Evolutionary conservation across 495 filamentous ascomycete species (phyloP).

Genomic region (Geoglossum glabrum): DNA sequence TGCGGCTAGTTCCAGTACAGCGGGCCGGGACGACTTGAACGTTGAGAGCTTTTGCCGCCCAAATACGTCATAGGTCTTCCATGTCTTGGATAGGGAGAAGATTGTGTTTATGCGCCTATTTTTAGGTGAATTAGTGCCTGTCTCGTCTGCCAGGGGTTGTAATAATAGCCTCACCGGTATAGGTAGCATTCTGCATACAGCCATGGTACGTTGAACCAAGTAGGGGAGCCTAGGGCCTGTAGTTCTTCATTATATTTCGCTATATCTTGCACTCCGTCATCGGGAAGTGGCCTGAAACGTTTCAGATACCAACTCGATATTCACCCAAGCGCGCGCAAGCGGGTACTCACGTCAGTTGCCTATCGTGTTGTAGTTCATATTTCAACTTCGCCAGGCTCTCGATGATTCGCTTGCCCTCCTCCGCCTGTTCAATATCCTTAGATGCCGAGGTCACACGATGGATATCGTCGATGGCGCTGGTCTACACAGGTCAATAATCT

Average conservation of each 20-base stretch:
- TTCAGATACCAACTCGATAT: not conserved
- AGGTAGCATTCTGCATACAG: conserved; percentile 88
- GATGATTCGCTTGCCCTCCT: conserved; percentile 74
- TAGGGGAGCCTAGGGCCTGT: conserved; percentile 47
- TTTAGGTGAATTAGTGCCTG: conserved; percentile 2
- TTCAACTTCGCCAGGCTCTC: conserved; percentile 66
- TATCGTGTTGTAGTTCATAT: conserved; percentile 87
- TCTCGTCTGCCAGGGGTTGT: not conserved
- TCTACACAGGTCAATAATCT: conserved; percentile 30
- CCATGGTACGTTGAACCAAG: conserved; percentile 75
- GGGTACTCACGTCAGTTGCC: conserved; percentile 50
- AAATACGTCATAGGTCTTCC: conserved; percentile 89
- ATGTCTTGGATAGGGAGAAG: conserved; percentile 60
- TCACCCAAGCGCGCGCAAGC: not conserved
- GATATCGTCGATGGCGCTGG: conserved; percentile 82
- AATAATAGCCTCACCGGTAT: conserved; percentile 36
- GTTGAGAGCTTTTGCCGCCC: conserved; percentile 77
- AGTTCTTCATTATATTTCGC: conserved; percentile 72
- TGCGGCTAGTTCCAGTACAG: conserved; percentile 70
- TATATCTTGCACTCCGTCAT: conserved; percentile 66
- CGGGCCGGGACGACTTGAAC: conserved; percentile 79
- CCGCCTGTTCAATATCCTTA: conserved; percentile 37
- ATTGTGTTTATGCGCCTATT: conserved; percentile 52
- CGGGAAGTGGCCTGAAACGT: conserved; percentile 43
- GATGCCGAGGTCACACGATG: conserved; percentile 50